Evolutionary conservation across 179 eudicot species (phyloP), one percentile per base, ranked within the genome.

Genomic region (Silene coronaria): DNA sequence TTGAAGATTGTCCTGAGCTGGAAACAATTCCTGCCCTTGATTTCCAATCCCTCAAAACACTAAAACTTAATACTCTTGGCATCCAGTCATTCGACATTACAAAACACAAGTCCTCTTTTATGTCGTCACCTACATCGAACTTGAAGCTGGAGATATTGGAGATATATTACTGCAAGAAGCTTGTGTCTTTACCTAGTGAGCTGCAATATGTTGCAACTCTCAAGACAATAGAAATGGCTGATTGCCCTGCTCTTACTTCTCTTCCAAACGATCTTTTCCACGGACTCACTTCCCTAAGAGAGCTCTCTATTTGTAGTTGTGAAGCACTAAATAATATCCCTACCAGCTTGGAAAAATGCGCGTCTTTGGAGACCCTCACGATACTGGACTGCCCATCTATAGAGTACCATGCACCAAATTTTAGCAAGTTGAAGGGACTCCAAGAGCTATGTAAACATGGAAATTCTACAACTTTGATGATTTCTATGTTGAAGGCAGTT

Each of bases 231-330:
- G 19, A 42, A 8, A 55, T 76, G 23, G 1, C 13, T 2, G 8
- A n/a, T 2, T 76, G 79, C 14, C 59, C 24, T 22, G 17, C 67
- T 57, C 13, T 76, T 19, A 26, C n/a, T 23, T 67, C 59, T 58
- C 72, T 75, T 57, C 78, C 78, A 30, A 12, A 66, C 28, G 62
- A 75, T 63, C 46, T 64, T 19, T 51, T 65, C 6, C 32, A 51
- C 9, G 45, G 28, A 23, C 63, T 64, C 12, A 6, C 48, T 10
- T 75, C 51, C 14, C 17, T 75, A 23, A 2, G 30, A 21, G 51
- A 27, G 11, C 42, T 75, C 4, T 0, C 27, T 12, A 45, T 75
- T 27, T 0, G 1, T 66, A 2, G 13, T 14, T 75, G 77, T 12
- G 14, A 11, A 2, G 13, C 7, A 26, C 14, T 75, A 22, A 64